A percentile compares a stretch with the other conserved stretches of the same genome.
phyloP scores from a whole-genome alignment of 164 flowering plant species.

The Aristolochia californica region DNA sequence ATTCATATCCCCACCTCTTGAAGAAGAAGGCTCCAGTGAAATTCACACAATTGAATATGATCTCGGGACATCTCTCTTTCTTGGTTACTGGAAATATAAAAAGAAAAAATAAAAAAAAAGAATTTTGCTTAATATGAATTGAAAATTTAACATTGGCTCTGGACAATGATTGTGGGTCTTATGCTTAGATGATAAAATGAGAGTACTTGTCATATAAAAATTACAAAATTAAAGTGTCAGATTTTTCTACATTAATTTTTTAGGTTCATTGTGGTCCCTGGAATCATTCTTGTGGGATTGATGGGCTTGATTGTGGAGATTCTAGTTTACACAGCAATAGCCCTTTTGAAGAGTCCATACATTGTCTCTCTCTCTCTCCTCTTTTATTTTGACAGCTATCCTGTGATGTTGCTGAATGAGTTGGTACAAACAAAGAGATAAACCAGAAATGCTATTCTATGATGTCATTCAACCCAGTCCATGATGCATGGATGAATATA shows the following conservation, averaged over 20 bases:
- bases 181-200: neutral
- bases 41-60: slow-evolving; percentile 55
- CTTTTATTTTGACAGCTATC: too few species aligned
- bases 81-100: neutral
- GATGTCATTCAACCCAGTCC: too few species aligned
- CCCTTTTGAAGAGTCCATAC: slow-evolving; percentile 77
- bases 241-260: slow-evolving; percentile 5
- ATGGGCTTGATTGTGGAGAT: slow-evolving; percentile 74
- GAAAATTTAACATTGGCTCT: neutral
- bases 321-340: slow-evolving; percentile 66
- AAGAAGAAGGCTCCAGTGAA: slow-evolving; percentile 48
- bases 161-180: neutral
- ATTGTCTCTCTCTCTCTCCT: too few species aligned
- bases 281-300: slow-evolving; percentile 54
- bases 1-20: slow-evolving; percentile 66
- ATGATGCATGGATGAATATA: too few species aligned
- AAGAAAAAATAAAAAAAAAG: neutral
- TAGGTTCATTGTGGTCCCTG: slow-evolving; percentile 81
- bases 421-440: too few species aligned
- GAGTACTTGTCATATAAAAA: neutral
- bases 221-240: too few species aligned
- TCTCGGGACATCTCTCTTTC: neutral
- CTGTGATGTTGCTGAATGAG: too few species aligned
- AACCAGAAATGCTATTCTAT: too few species aligned
- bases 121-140: neutral